Evolutionary conservation across 371 early-diverging fungal genomes (phyloP).

Genomic region (Amoeboaphelidium protococcarum): DNA sequence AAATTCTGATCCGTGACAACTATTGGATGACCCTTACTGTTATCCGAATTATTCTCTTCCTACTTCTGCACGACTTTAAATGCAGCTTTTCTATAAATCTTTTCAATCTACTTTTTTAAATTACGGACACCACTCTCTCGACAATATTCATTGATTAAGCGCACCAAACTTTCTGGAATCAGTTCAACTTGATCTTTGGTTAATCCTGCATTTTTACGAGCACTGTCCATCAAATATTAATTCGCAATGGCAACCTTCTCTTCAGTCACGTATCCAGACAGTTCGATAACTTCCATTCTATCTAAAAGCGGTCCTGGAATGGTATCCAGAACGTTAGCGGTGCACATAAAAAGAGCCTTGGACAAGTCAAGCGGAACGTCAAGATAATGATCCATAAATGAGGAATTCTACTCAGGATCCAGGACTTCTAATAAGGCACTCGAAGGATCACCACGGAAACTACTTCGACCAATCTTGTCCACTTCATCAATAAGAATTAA

Average conservation of each 20-base stretch:
- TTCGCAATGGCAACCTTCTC: constrained; percentile 88
- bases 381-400: constrained; percentile 93
- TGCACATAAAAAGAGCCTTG: constrained; percentile 87
- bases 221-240: constrained; percentile 57
- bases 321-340: constrained; percentile 81
- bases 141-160: constrained; percentile 64
- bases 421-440: constrained; percentile 81
- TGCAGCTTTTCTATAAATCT: constrained; percentile 88
- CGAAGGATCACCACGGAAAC: constrained; percentile 80
- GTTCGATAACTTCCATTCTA: constrained; percentile 86
- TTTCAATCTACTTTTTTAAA: constrained; percentile 88
- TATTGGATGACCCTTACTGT: no score
- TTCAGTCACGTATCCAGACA: constrained; percentile 84
- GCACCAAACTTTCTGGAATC: constrained; percentile 42
- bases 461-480: constrained; percentile 82
- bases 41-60: background rate
- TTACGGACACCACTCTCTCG: constrained; percentile 91
- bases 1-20: constrained; percentile 24
- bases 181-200: constrained; percentile 38
- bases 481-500: constrained; percentile 87
- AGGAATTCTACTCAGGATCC: constrained; percentile 84
- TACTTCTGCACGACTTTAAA: constrained; percentile 42
- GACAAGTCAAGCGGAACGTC: constrained; percentile 89
- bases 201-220: constrained; percentile 49
- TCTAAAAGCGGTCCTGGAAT: constrained; percentile 87